Base-by-base conservation (phyloP, 257 asterid genomes). In the Petunia secreta region DNA sequence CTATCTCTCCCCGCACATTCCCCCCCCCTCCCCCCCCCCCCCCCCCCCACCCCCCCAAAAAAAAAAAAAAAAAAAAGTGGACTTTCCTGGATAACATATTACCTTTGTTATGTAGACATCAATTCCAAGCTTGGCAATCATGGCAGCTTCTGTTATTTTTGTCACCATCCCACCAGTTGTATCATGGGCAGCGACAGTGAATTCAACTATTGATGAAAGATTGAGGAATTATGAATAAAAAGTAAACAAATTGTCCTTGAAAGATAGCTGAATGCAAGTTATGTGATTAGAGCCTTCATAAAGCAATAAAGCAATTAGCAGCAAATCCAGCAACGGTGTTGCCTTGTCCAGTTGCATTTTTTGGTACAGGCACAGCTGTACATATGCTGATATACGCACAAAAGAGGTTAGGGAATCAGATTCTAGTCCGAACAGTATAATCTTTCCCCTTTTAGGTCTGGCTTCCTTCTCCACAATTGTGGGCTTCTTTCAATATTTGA, bases 111-210 rank as follows among this genome's bases (percentile, higher is more conserved):
- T 93, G 84, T 90, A 93, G 79, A 95, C 98, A 89, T 92, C 97
- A 79, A 93, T 91, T 76, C 95, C 98, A 78, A 91, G 84, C 86
- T 86, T 93, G 11, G 99, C 99, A 79, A 95, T 95, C 96, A 90
- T 86, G 11, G 99, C 97, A 25, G 99, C 99, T 87, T 95, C 99
- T 58, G 95, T 76, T 88, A 95, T 90, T 84, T 95, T 95, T 68
- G 99, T 93, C 81, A 85, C 87, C 98, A 95, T 95, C 46, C 99
- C 98, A 52, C 98, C 99, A 4, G 98, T 95, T 16, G 99, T 95
- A 86, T 92, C 98, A 77, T 95, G 99, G 50, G 96, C 92, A 58
- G 98, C 94, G 80, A 92, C 97, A 1, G 96, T 90, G 64, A 89
- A 88, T 87, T 92, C 93, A 79, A 93, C 97, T 95, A 90, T 74